These are phyloP conservation scores for Sugiyamaella novakii DNA, from an alignment of 1,139 yeast species.

Conservation along the genomic window DNA sequence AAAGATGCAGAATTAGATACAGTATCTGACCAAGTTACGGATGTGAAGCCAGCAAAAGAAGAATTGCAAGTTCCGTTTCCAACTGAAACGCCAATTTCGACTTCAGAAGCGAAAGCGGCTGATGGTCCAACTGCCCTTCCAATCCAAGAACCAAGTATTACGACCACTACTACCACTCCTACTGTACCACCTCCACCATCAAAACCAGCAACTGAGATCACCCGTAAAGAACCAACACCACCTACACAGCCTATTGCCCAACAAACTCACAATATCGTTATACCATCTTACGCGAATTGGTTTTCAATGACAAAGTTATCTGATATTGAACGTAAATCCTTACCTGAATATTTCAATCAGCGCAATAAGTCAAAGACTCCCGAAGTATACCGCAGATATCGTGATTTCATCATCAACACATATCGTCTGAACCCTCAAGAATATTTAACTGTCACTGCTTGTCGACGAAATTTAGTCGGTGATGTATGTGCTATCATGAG, in stretches of 20 bases:
- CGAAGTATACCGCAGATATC: constrained; percentile 65
- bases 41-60: constrained; percentile 1
- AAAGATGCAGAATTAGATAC: neutral
- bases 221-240: constrained; percentile 3
- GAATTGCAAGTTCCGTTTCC: neutral
- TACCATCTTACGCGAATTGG: constrained; percentile 95
- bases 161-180: neutral
- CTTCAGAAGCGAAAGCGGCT: neutral
- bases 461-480: constrained; percentile 89
- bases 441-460: constrained; percentile 84
- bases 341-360: constrained; percentile 78
- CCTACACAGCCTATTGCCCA: constrained; percentile 28
- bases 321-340: constrained; percentile 63
- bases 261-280: constrained; percentile 86
- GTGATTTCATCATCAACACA: constrained; percentile 84
- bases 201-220: constrained; percentile 4
- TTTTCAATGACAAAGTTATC: constrained; percentile 74
- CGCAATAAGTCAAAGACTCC: constrained; percentile 72
- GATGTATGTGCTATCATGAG: constrained; percentile 95
- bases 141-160: neutral
- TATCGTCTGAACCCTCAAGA: constrained; percentile 86
- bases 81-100: constrained; percentile 1
- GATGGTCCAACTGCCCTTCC: neutral
- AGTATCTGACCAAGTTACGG: neutral
- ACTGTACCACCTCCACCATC: constrained; percentile 3